Percentiles rank a stretch among this genome's conserved stretches.
Evolutionary conservation across 1,139 yeast species (phyloP).

Genomic region (Komagataea norvegica): DNA sequence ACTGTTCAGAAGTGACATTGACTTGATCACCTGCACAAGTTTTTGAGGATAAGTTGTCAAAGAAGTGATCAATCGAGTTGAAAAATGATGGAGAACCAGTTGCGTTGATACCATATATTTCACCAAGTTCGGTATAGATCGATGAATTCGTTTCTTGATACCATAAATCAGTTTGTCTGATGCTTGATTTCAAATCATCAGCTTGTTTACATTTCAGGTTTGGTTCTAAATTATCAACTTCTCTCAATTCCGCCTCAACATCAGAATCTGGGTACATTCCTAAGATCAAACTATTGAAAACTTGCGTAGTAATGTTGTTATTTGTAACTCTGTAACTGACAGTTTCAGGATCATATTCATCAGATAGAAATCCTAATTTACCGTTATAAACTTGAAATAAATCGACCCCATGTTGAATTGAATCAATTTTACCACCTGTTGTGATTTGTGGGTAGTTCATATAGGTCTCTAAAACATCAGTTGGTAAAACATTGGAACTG

Average conservation of each 20-base stretch:
- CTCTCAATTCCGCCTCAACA: constrained; percentile 30
- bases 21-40: constrained; percentile 34
- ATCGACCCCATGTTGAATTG: constrained; percentile 34
- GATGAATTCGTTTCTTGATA: constrained; percentile 30
- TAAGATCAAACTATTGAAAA: constrained; percentile 31
- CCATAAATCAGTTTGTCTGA: constrained; percentile 31
- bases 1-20: constrained; percentile 26
- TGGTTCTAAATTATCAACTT: constrained; percentile 33
- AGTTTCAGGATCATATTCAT: constrained; percentile 26
- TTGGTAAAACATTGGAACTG: constrained; percentile 31
- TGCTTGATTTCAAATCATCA: constrained; percentile 22
- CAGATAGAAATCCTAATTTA: constrained; percentile 30
- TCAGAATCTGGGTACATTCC: constrained; percentile 33
- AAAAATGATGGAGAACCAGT: constrained; percentile 26
- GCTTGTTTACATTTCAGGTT: constrained; percentile 31
- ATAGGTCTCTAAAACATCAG: constrained; percentile 27
- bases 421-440: constrained; percentile 34
- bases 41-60: constrained; percentile 36
- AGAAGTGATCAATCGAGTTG: constrained; percentile 36
- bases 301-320: constrained; percentile 35
- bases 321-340: constrained; percentile 33
- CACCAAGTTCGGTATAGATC: constrained; percentile 24
- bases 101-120: constrained; percentile 20
- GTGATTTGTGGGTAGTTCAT: constrained; percentile 35
- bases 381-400: constrained; percentile 32